Evolutionary conservation across 805 yeast genomes (phyloP).

Genomic region (Wickerhamiella occidentalis): DNA sequence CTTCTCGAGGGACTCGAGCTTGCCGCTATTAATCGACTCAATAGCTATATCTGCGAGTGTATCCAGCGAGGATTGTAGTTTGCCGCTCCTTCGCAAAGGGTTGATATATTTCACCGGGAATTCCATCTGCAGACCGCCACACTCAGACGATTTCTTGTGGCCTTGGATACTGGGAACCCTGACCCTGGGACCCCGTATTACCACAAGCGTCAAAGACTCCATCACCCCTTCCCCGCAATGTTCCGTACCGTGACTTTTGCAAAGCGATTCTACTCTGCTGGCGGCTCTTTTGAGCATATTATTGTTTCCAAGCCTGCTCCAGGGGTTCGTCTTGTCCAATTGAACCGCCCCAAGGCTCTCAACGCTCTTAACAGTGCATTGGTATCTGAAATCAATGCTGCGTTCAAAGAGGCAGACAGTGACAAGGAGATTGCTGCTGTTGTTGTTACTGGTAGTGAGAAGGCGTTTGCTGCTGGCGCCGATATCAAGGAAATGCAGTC

Average conservation of each 20-base stretch:
- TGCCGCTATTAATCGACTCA: not conserved
- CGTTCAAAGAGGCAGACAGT: conserved; percentile 29
- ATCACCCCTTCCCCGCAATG: conserved; percentile 4
- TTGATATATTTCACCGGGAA: conserved; percentile 1
- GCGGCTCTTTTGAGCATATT: conserved; percentile 28
- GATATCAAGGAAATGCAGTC: conserved; percentile 41
- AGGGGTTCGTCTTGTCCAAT: conserved; percentile 31
- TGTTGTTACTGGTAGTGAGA: conserved; percentile 36
- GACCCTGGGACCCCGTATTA: no score
- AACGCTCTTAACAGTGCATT: conserved; percentile 32
- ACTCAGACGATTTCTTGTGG: no score
- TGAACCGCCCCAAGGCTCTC: conserved; percentile 37
- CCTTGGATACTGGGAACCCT: no score
- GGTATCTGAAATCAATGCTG: conserved; percentile 31
- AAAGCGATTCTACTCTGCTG: conserved; percentile 17
- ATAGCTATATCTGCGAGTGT: not conserved
- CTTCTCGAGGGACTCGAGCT: not conserved
- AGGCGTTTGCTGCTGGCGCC: conserved; percentile 46
- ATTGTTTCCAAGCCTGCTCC: conserved; percentile 31
- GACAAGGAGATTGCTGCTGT: conserved; percentile 35
- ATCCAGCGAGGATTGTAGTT: not conserved
- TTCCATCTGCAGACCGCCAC: conserved; percentile 1
- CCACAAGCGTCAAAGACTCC: no score
- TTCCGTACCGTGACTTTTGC: conserved; percentile 3
- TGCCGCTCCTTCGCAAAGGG: not conserved